A percentile compares a stretch with the other conserved stretches of the same genome.
phyloP scores from a whole-genome alignment of 164 flowering plant genomes.

The Vitis riparia region DNA sequence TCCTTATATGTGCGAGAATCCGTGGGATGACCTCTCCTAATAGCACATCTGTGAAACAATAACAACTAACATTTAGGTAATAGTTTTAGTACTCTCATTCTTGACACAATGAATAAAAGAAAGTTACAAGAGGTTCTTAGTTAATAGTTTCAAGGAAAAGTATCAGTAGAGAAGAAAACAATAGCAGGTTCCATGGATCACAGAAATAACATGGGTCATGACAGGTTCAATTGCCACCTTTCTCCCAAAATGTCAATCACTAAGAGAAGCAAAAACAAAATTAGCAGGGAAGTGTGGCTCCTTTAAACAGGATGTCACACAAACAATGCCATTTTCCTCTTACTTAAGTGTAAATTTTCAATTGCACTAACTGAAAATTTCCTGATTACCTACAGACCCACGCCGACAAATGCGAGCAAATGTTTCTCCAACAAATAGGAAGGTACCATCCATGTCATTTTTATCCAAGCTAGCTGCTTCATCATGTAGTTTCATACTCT shows the following conservation, averaged over 20 bases:
- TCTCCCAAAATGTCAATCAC: background rate
- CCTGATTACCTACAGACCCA: conserved; percentile 71
- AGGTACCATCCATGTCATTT: conserved; percentile 32
- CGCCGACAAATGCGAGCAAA: conserved; percentile 93
- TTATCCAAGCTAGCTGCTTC: conserved; percentile 6
- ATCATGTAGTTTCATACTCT: conserved; percentile 20
- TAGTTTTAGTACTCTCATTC: background rate
- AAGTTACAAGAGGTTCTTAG: background rate
- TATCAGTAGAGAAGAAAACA: no score
- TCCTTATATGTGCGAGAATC: conserved; percentile 50
- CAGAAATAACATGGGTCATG: no score
- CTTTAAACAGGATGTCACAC: background rate
- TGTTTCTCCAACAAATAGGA: conserved; percentile 69
- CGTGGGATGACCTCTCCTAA: conserved; percentile 55
- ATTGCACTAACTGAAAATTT: conserved; percentile 2
- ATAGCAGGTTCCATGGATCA: no score
- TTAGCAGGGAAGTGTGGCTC: background rate
- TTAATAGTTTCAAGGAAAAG: no score
- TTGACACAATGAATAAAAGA: background rate
- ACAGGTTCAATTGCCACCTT: background rate
- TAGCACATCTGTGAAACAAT: conserved; percentile 61
- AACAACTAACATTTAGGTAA: background rate
- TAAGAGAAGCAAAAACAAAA: background rate
- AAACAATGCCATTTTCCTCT: background rate
- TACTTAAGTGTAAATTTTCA: background rate